A percentile compares a stretch with the other conserved stretches of the same genome.
Conservation (phyloP, 176 grass and related monocot genomes). For the Stipa capillata region DNA sequence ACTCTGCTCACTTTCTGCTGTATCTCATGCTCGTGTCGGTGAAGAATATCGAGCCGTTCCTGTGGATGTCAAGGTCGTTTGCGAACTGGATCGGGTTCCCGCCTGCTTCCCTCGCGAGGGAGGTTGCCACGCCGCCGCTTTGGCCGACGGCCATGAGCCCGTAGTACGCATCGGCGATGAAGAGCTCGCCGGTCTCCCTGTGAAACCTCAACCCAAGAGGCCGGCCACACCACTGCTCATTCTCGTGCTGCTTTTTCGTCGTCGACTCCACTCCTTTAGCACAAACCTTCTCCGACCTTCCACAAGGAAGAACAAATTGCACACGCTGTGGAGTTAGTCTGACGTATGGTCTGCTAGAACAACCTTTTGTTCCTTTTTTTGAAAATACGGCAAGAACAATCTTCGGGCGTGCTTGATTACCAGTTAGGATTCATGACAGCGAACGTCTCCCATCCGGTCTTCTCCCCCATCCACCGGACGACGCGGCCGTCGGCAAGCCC, state of each 20-base stretch:
- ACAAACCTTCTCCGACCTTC: conserved; percentile 61
- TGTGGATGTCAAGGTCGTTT: conserved; percentile 85
- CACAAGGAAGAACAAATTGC: background rate
- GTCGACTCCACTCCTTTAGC: conserved; percentile 56
- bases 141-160: conserved; percentile 59
- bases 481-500: conserved; percentile 87
- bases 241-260: conserved; percentile 55
- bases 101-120: conserved; percentile 38
- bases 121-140: conserved; percentile 51
- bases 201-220: conserved; percentile 83
- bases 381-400: no score
- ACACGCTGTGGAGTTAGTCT: no score
- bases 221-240: conserved; percentile 63
- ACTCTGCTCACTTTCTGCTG: conserved; percentile 49
- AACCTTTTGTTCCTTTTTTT: no score
- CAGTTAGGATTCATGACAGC: conserved; percentile 60
- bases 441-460: conserved; percentile 73
- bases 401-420: conserved; percentile 6
- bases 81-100: conserved; percentile 64
- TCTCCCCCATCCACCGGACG: conserved; percentile 80
- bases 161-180: conserved; percentile 78
- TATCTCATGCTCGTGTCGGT: conserved; percentile 88
- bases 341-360: no score
- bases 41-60: conserved; percentile 85
- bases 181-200: conserved; percentile 58